These are phyloP conservation scores for Irpex rosettiformis DNA, from an alignment of 1,284 basidiomycete genomes.

Conservation along the genomic window DNA sequence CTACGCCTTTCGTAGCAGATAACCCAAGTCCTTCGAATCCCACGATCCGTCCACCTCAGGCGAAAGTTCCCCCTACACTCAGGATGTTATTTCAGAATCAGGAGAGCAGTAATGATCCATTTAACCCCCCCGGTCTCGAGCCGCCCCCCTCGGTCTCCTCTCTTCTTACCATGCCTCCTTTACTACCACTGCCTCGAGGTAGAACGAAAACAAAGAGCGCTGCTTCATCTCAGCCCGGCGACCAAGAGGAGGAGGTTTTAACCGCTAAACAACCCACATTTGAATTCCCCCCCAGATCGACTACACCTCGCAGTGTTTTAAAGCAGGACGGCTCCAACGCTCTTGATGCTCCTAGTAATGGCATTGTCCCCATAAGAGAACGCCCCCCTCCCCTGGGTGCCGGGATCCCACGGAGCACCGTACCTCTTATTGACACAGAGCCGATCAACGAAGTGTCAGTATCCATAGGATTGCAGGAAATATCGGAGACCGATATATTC, in stretches of 20 bases:
- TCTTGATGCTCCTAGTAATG: constrained; percentile 25
- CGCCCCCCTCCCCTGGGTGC: constrained; percentile 28
- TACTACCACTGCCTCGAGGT: constrained; percentile 28
- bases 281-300: constrained; percentile 46
- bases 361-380: constrained; percentile 17
- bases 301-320: constrained; percentile 23
- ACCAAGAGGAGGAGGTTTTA: constrained; percentile 35
- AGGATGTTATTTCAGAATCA: constrained; percentile 65
- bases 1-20: constrained; percentile 13
- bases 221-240: constrained; percentile 6
- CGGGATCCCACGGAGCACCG: constrained; percentile 21
- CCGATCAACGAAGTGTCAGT: constrained; percentile 1
- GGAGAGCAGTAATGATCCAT: constrained; percentile 32
- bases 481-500: constrained; percentile 41
- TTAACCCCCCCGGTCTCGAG: constrained; percentile 37
- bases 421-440: background rate
- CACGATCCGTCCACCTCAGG: constrained; percentile 46
- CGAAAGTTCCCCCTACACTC: constrained; percentile 65
- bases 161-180: constrained; percentile 23
- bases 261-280: constrained; percentile 50
- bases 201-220: constrained; percentile 21
- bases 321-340: constrained; percentile 12
- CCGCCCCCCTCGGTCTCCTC: constrained; percentile 14
- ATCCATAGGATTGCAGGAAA: constrained; percentile 36
- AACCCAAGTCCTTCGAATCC: constrained; percentile 30